Evolutionary conservation across 805 yeast species (phyloP), one percentile per base, ranked within the genome.

Genomic region (Candida lessepsii): DNA sequence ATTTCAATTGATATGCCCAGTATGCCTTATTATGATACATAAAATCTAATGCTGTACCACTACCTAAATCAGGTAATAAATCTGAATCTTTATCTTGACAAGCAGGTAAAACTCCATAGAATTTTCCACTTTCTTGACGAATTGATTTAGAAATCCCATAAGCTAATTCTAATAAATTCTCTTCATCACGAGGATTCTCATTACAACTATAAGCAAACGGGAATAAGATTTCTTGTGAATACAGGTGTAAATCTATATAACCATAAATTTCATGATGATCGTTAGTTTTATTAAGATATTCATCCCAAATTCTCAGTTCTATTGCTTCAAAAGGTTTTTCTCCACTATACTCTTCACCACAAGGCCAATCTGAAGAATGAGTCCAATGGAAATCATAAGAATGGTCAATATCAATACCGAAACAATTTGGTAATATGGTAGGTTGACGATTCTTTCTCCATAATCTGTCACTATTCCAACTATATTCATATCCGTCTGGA

Each of bases 371-470:
- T 18, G 60, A 53, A 11, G 81, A 75, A 37, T 67, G 63, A 3
- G 77, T 70, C 82, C 89, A 86, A 53, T 84, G 87, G 61, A 66
- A 85, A 49, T 77, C 84, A 60, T 81, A 86, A 1, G 95, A 83
- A 55, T 83, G 95, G 56, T 87, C 96, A 42, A 89, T 81, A 58
- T 89, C 96, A 27, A 88, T 76, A 8, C 97, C 97, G 35, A 73
- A 67, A 58, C 97, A 89, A 30, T 73, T 61, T 7, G 84, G 78
- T 35, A 74, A 58, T 9, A 42, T 43, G 0, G 93, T 82, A 39
- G 78, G 77, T 61, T 89, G 96, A 45, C 96, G 72, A 60, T 87
- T 89, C 54, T 89, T 89, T 33, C 93, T 68, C 97, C 97, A 89
- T 44, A 89, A 65, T 41, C 97, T 67, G 57, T 89, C 96, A 19